Base-by-base conservation (phyloP, 1,284 basidiomycete genomes). In the Volvariella volvacea region DNA sequence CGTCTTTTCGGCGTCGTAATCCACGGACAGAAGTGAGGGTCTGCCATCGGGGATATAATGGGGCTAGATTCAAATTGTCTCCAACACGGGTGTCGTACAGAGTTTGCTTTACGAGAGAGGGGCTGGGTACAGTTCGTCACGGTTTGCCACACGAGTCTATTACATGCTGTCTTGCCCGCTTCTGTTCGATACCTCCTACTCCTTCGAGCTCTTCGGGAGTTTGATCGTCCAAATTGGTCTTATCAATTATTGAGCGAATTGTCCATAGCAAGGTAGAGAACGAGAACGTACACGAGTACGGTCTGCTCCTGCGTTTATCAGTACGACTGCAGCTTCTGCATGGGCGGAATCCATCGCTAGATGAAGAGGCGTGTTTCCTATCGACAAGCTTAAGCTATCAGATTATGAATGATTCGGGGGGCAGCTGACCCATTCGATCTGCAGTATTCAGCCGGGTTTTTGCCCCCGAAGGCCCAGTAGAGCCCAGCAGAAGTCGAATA, bases 231-330 rank as follows among this genome's bases (percentile, higher is more conserved):
- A 82, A 61, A 59, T 95, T 93, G 50, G 80, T 66, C 92, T 88
- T 20, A 20, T 25, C 10, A 32, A 39, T 22, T 8, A 9, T 32
- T 10, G 19, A 21, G 22, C 52, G 15, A 40, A 37, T 41, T 48
- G 37, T 54, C 45, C 43, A 34, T 41, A 47, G 34, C 52, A 47
- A 61, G 42, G 32, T 49, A 38, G 14, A 40, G 17, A 44, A 30
- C 22, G 38, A 34, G 42, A 16, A 28, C 88, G 60, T 63, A 93
- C 91, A 55, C 90, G 74, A 51, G 77, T 77, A 25, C 93, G 81
- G 70, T 96, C 93, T 4, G 92, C 92, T 14, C 93, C 93, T 36
- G 91, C 92, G 60, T 94, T 89, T 48, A 97, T 93, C 41, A 97
- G 73, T 39, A 85, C 66, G 1, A 92, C 88, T 4, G 92, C 93